Base-by-base conservation (phyloP, 78 protist genomes). In the Tieghemostelium lacteum region DNA sequence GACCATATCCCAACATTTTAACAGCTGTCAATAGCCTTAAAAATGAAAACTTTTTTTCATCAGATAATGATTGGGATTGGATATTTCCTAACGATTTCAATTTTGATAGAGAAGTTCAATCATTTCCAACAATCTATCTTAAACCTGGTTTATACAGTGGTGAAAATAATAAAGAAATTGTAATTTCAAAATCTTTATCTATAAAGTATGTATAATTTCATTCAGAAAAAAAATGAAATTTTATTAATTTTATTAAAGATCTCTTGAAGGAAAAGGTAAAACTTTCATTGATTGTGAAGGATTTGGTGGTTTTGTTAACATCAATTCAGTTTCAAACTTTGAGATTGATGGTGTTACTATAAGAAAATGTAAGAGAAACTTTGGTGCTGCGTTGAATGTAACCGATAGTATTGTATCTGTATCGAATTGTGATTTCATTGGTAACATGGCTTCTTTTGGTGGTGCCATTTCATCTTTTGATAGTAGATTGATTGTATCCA, bases 181-280 rank as follows among this genome's bases (percentile, higher is more conserved):
- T 57, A 19, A 57, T 57, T n/a, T 7, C 6, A 19, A 19, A 19
- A 4, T n/a, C 33, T 57, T 7, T 57, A 19, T 19, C 6, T 57
- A 57, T 57, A n/a, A 57, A 19, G 63, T 57, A 57, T 57, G 63
- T 57, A 5, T 57, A 45, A 45, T 45, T n/a, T n/a, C n/a, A n/a
- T n/a, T n/a, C n/a, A n/a, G n/a, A n/a, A n/a, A n/a, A n/a, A n/a
- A n/a, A n/a, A n/a, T n/a, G n/a, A n/a, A n/a, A n/a, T n/a, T n/a
- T n/a, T n/a, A n/a, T n/a, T n/a, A n/a, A n/a, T n/a, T n/a, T n/a
- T n/a, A n/a, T n/a, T n/a, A n/a, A n/a, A 45, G 52, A 45, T 45
- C 52, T 45, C n/a, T 14, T 14, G n/a, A 45, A 10, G 52, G 52
- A 45, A 45, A 10, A 45, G 6, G 10, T 45, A 45, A 45, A 45